A percentile compares a stretch with the other conserved stretches of the same genome.
These are phyloP conservation scores for Alternaria atra DNA, from an alignment of 2,329 filamentous ascomycete species.

Conservation along the genomic window DNA sequence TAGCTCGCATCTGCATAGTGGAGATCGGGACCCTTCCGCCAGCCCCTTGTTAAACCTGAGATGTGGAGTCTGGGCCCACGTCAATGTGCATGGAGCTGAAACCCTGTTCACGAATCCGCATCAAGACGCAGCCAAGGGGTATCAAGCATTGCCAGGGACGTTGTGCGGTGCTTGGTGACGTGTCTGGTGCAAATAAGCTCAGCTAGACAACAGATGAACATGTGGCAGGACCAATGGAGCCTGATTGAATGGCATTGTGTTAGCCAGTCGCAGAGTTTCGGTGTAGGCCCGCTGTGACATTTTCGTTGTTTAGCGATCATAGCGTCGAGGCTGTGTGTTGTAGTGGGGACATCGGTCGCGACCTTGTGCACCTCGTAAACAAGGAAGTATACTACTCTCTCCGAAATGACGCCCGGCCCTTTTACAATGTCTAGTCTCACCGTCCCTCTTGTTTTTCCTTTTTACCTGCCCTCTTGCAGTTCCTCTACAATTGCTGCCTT, in stretches of 20 bases:
- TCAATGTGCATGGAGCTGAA: conserved; percentile 29
- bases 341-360: conserved; percentile 1
- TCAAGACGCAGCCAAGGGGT: conserved; percentile 28
- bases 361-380: conserved; percentile 28
- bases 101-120: conserved; percentile 16
- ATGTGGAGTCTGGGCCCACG: conserved; percentile 23
- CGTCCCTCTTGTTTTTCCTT: conserved; percentile 12
- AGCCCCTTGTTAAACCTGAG: not conserved
- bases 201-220: not conserved
- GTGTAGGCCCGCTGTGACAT: conserved; percentile 14
- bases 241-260: conserved; percentile 1
- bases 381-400: conserved; percentile 24
- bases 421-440: conserved; percentile 12
- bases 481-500: conserved; percentile 5
- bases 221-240: not conserved
- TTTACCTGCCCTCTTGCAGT: conserved; percentile 4
- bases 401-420: conserved; percentile 30
- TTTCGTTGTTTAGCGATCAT: conserved; percentile 15
- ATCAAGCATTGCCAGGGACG: conserved; percentile 34
- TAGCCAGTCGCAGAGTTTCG: conserved; percentile 11
- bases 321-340: conserved; percentile 14
- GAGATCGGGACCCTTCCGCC: conserved; percentile 3
- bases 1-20: conserved; percentile 1
- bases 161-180: conserved; percentile 37
- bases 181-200: conserved; percentile 22